A percentile compares a stretch with the other conserved stretches of the same genome.
These are phyloP conservation scores for Canariomyces notabilis DNA, from an alignment of 2,329 filamentous ascomycete species.

Conservation along the genomic window DNA sequence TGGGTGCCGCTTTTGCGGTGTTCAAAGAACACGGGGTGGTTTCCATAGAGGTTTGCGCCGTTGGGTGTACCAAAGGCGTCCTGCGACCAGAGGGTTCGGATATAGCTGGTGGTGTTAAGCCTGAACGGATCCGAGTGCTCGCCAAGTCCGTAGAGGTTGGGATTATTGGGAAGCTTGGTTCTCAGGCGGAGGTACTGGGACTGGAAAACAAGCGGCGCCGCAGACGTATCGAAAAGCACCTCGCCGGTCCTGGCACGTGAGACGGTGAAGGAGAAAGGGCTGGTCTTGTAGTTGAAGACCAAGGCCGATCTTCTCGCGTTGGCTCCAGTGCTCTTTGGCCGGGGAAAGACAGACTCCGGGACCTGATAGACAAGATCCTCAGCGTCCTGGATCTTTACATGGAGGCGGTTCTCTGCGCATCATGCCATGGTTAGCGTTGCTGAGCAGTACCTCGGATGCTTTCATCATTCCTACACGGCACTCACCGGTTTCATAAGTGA, in stretches of 20 bases:
- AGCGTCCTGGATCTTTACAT: constrained; percentile 69
- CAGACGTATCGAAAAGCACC: constrained; percentile 65
- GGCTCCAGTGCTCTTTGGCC: constrained; percentile 40
- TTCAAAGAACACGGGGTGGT: constrained; percentile 72
- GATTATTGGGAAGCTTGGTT: constrained; percentile 62
- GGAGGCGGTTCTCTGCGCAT: constrained; percentile 62
- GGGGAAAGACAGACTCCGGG: constrained; percentile 62
- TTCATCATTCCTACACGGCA: neutral
- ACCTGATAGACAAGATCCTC: constrained; percentile 70
- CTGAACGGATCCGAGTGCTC: constrained; percentile 70
- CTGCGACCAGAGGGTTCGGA: constrained; percentile 64
- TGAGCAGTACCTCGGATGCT: no score
- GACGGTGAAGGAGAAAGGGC: constrained; percentile 39
- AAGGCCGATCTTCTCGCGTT: constrained; percentile 38
- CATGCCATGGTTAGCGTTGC: neutral
- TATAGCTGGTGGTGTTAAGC: constrained; percentile 64
- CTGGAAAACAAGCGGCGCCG: constrained; percentile 65
- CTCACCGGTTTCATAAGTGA: constrained; percentile 57
- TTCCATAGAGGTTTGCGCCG: constrained; percentile 65
- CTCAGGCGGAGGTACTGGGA: constrained; percentile 70
- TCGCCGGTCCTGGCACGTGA: constrained; percentile 38
- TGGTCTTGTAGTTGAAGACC: constrained; percentile 37
- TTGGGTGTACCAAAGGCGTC: constrained; percentile 59
- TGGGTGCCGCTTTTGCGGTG: constrained; percentile 56
- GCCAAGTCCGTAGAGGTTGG: constrained; percentile 72